Conservation (phyloP, 208 protist species). For the Crithidia sp. region DNA sequence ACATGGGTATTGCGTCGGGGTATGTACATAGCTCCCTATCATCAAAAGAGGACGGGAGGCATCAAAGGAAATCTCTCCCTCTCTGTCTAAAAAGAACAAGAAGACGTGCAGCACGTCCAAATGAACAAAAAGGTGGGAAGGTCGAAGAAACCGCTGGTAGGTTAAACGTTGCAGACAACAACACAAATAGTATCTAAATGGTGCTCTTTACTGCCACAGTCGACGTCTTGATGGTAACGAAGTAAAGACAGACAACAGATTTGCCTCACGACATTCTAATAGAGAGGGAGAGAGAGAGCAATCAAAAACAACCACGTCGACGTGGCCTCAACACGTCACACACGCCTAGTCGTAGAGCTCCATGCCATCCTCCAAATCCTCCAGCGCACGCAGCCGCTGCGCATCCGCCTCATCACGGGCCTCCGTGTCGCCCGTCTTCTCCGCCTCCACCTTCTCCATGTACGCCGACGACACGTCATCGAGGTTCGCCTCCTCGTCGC, state of each 20-base stretch:
- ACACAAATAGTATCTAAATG: neutral
- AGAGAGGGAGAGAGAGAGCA: no score
- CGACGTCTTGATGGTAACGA: no score
- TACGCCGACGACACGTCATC: slow-evolving; percentile 64
- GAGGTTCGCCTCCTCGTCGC: slow-evolving; percentile 50
- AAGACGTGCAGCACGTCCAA: neutral
- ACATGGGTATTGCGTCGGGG: neutral
- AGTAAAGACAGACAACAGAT: no score
- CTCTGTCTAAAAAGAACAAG: no score
- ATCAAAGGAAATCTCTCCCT: no score
- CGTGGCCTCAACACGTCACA: neutral
- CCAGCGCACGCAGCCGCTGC: slow-evolving; percentile 59
- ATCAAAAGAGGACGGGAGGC: neutral
- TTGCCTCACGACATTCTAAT: no score
- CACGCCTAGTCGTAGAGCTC: slow-evolving; percentile 48
- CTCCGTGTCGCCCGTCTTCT: slow-evolving; percentile 43
- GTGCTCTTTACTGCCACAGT: no score
- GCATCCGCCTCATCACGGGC: slow-evolving; percentile 51
- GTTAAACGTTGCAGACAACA: neutral
- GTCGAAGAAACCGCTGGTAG: neutral
- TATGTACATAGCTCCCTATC: slow-evolving; percentile 1
- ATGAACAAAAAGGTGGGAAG: neutral
- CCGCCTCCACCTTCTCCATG: slow-evolving; percentile 48
- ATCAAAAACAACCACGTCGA: neutral
- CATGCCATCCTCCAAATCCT: slow-evolving; percentile 85